phyloP scores from a whole-genome alignment of 208 protist genomes.

The Leishmania arabica region DNA sequence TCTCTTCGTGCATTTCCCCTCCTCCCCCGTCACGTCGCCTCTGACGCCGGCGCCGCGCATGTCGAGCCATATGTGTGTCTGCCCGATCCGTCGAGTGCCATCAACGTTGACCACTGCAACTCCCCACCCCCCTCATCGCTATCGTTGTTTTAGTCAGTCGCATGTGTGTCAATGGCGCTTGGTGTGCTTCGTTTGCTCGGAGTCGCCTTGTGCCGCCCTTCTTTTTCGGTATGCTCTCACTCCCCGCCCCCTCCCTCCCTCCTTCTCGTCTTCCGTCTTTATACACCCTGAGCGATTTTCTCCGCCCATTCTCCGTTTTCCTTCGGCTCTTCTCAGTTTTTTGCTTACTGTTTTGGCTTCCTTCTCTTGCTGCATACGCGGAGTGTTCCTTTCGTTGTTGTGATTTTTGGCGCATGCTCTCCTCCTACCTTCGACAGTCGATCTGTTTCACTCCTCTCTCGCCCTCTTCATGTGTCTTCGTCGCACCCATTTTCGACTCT shows the following conservation, averaged over 20 bases:
- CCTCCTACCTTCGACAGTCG: not conserved
- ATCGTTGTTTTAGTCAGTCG: not conserved
- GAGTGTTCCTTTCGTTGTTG: not conserved
- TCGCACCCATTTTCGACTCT: not conserved
- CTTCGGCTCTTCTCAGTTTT: not conserved
- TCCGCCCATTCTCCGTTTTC: not conserved
- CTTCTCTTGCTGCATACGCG: not conserved
- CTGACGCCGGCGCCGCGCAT: not conserved
- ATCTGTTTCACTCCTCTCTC: constrained; percentile 4
- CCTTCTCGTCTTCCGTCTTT: not conserved
- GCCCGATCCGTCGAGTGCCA: not conserved
- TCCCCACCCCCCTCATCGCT: not conserved
- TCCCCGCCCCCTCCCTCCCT: not conserved
- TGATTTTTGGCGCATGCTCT: not conserved
- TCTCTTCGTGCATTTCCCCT: not conserved
- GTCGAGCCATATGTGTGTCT: not conserved
- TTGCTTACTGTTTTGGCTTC: not conserved
- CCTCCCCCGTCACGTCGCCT: not conserved
- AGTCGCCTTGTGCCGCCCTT: not conserved
- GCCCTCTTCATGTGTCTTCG: not conserved
- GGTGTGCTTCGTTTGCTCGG: not conserved
- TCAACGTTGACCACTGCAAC: too few species aligned
- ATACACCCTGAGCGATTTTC: not conserved
- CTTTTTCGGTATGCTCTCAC: not conserved
- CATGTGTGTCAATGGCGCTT: not conserved